A percentile compares a stretch with the other conserved stretches of the same genome.
These are phyloP conservation scores for Trametes sp. DNA, from an alignment of 1,284 basidiomycete species.

Conservation along the genomic window DNA sequence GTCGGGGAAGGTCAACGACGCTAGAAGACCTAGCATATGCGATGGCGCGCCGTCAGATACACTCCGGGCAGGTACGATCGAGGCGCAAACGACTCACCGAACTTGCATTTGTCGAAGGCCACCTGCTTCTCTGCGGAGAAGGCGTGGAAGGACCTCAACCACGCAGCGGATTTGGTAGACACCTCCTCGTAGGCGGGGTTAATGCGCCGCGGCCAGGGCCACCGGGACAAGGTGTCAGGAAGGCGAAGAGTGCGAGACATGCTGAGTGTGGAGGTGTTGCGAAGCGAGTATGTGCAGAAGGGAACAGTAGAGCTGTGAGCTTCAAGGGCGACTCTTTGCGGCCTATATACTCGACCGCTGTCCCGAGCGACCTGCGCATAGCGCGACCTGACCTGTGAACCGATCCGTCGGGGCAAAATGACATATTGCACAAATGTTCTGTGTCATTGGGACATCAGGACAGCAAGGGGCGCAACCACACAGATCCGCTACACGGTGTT, in stretches of 20 bases:
- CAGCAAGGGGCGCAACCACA: too few relatives aligned
- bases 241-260: slow-evolving; percentile 17
- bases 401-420: too few relatives aligned
- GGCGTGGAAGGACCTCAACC: slow-evolving; percentile 28
- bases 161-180: slow-evolving; percentile 31
- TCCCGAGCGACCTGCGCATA: too few relatives aligned
- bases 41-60: background rate
- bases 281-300: background rate
- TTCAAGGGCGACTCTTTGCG: too few relatives aligned
- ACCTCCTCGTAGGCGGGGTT: slow-evolving; percentile 32
- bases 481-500: too few relatives aligned
- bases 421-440: too few relatives aligned
- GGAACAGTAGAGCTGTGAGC: too few relatives aligned
- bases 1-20: slow-evolving; percentile 27
- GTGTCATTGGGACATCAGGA: too few relatives aligned
- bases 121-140: slow-evolving; percentile 28
- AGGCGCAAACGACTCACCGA: slow-evolving; percentile 24
- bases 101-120: slow-evolving; percentile 35
- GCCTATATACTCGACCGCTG: too few relatives aligned
- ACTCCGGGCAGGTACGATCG: background rate
- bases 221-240: slow-evolving; percentile 36
- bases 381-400: too few relatives aligned
- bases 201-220: slow-evolving; percentile 35
- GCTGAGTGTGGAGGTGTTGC: background rate
- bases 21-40: slow-evolving; percentile 26